Base-by-base conservation (phyloP, 352 stramenopile species). In the Paralagenidium karlingii region DNA sequence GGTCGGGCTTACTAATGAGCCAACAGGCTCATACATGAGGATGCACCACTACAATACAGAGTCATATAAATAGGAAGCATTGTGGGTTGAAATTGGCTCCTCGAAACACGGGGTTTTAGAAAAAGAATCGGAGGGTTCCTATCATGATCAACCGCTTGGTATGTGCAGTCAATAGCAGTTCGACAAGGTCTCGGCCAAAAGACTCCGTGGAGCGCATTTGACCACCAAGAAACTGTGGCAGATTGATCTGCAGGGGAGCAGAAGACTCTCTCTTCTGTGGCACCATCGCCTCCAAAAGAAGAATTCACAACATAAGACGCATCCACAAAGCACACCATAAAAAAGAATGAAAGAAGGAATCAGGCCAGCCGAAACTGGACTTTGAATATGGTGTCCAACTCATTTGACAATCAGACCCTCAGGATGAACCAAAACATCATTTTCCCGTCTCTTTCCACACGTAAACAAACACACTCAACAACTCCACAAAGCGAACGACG, bases 121-220 rank as follows among this genome's bases (percentile, higher is more conserved):
- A n/a, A n/a, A n/a, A n/a, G 59, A 78, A 60, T 54, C 62, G 71
- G 83, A 83, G 69, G 73, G 69, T 86, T 86, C 73, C 73, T 86
- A 86, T 86, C 73, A 83, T 81, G 65, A 86, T 78, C 73, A 83
- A 83, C 69, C 69, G 73, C 73, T 86, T 79, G 36, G 38, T 86
- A 62, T 86, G 50, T 74, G 73, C 73, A 86, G 60, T 55, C 73
- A 81, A 83, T 83, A 86, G 73, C 73, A 86, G 73, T 86, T 80
- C 66, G 52, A n/a, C n/a, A n/a, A n/a, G n/a, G n/a, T n/a, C n/a
- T n/a, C n/a, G n/a, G n/a, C n/a, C n/a, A n/a, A n/a, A n/a, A n/a
- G n/a, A n/a, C n/a, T n/a, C n/a, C n/a, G n/a, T n/a, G n/a, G n/a
- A n/a, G n/a, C n/a, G n/a, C n/a, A n/a, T 55, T 78, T 76, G 73